Base-by-base conservation (phyloP, 352 stramenopile species). In the Pythium utonaiense region DNA sequence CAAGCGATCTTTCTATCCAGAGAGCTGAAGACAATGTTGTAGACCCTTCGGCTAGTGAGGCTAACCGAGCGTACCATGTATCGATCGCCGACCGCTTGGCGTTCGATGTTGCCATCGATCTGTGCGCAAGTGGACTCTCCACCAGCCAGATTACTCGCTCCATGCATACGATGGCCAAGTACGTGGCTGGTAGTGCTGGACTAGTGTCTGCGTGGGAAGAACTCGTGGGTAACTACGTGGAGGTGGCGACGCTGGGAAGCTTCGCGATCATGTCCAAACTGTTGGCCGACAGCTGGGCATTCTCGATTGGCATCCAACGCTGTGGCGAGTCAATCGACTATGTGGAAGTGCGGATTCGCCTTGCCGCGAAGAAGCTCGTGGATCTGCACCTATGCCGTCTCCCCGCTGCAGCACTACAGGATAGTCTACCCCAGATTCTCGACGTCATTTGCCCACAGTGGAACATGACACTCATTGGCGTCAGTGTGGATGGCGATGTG, bases 281-380 rank as follows among this genome's bases (percentile, higher is more conserved):
- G 24, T 47, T 89, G 14, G 50, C 55, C 9, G 52, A 63, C 22
- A 72, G 69, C 36, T 86, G 75, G 80, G 69, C 64, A 12, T 83
- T 88, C 47, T 84, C 74, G 1, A 25, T 89, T 14, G 70, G 71
- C 10, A 27, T 89, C 25, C 66, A 70, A n/a, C n/a, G 49, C 7
- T 34, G 34, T 14, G 33, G 30, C 17, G 28, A 28, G 10, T 22
- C 9, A 3, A 54, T 55, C 54, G 3, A 64, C 45, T 22, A 61
- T 71, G 25, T 67, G 54, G 16, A 34, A 14, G 45, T 86, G 41
- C 74, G 69, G 12, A 34, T 83, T 28, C 77, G 75, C n/a, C 56
- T 82, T 31, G 78, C 73, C 40, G 52, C 56, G 45, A 44, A 55
- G 1, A 54, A 56, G 24, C 62, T 86, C 6, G 60, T 70, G 36